Evolutionary conservation across 805 yeast species (phyloP).

Genomic region (Candida nonsorbophila): DNA sequence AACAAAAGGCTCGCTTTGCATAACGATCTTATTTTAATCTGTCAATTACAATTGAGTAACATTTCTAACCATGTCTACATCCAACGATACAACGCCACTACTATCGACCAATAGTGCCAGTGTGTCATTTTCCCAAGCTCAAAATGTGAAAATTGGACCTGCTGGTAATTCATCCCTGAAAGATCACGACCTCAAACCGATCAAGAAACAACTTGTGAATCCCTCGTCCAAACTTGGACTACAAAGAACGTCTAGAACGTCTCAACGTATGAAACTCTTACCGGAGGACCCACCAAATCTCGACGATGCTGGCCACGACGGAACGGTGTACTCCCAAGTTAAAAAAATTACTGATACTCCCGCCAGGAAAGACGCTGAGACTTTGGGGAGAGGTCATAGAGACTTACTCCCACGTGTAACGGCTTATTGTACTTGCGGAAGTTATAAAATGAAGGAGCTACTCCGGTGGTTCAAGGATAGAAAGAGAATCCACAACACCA

Average conservation of each 20-base stretch:
- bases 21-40: too few species aligned
- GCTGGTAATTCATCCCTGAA: too few species aligned
- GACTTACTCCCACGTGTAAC: conserved; percentile 88
- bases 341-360: conserved; percentile 78
- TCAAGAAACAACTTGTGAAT: too few species aligned
- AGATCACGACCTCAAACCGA: too few species aligned
- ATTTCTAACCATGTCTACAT: too few species aligned
- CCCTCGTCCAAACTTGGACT: conserved; percentile 48
- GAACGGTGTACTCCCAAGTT: conserved; percentile 76
- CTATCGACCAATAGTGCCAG: too few species aligned
- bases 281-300: conserved; percentile 40
- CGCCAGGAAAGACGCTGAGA: conserved; percentile 91
- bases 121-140: too few species aligned
- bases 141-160: too few species aligned
- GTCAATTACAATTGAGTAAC: too few species aligned
- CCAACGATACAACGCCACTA: too few species aligned
- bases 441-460: conserved; percentile 84
- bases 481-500: conserved; percentile 65
- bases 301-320: conserved; percentile 27
- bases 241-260: conserved; percentile 69
- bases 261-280: conserved; percentile 65
- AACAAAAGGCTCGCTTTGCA: too few species aligned
- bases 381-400: conserved; percentile 81
- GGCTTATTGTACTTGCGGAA: conserved; percentile 93
- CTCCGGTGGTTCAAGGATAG: conserved; percentile 80